Evolutionary conservation across 225 moss, liverwort and hornwort species (phyloP).

Genomic region (Antitrichia curtipendula): DNA sequence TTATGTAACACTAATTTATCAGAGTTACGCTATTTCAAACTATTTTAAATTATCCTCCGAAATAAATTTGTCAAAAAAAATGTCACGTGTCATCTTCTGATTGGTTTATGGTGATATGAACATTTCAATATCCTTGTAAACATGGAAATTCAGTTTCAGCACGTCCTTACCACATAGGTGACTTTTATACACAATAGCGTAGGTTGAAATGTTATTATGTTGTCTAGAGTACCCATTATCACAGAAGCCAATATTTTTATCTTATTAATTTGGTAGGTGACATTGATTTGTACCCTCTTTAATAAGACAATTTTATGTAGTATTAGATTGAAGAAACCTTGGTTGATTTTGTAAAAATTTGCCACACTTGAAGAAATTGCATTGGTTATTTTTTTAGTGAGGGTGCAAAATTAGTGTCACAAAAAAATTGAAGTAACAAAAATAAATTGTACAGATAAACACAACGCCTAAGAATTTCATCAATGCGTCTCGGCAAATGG

Average conservation of each 20-base stretch:
- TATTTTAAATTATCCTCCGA: no score
- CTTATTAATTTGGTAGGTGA: background rate
- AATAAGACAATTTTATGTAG: background rate
- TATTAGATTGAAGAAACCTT: background rate
- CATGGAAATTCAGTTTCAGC: no score
- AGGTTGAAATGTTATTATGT: background rate
- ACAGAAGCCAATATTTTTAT: background rate
- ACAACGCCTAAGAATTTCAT: background rate
- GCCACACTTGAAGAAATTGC: background rate
- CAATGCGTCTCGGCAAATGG: no score
- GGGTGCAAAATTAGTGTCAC: no score
- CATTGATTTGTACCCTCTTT: rapidly evolving
- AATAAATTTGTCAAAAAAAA: no score
- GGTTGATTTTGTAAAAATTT: background rate
- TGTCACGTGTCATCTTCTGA: no score
- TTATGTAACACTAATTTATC: no score
- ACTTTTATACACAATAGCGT: background rate
- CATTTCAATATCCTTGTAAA: no score
- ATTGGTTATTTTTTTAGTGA: no score
- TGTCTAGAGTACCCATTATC: background rate
- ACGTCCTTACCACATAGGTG: no score
- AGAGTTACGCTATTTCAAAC: no score
- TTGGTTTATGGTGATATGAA: no score
- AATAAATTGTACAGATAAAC: background rate
- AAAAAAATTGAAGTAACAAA: background rate